Conservation (phyloP, 2,329 filamentous ascomycete species). For the Rhinocladiella mackenziei region DNA sequence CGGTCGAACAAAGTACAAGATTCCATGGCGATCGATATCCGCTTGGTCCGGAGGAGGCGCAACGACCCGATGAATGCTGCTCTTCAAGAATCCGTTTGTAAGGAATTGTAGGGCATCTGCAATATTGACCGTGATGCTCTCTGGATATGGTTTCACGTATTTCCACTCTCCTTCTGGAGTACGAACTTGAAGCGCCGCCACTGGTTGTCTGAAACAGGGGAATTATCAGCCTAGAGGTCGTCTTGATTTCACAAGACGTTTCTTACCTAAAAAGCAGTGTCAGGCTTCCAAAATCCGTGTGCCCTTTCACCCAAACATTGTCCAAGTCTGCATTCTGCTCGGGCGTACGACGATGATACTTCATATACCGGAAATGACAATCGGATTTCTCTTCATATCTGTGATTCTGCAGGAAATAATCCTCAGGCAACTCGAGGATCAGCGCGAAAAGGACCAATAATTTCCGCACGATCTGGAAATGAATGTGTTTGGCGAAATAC, state of each 20-base stretch:
- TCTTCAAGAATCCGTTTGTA: constrained; percentile 50
- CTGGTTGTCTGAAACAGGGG: constrained; percentile 44
- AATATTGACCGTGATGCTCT: constrained; percentile 50
- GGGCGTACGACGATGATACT: constrained; percentile 48
- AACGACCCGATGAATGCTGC: constrained; percentile 49
- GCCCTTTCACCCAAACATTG: constrained; percentile 46
- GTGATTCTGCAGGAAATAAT: constrained; percentile 54
- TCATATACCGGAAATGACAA: constrained; percentile 60
- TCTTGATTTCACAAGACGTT: too few species aligned
- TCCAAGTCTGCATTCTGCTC: constrained; percentile 46
- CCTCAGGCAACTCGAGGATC: constrained; percentile 56
- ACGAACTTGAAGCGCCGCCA: constrained; percentile 54
- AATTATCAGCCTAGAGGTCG: too few species aligned
- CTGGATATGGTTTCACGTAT: constrained; percentile 46
- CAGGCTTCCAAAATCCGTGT: constrained; percentile 55
- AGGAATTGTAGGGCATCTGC: constrained; percentile 48
- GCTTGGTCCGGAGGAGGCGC: constrained; percentile 48
- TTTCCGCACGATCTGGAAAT: constrained; percentile 53
- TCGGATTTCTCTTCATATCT: constrained; percentile 55
- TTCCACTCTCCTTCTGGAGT: constrained; percentile 45
- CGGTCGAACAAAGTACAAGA: constrained; percentile 47
- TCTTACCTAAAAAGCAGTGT: constrained; percentile 50
- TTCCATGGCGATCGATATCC: constrained; percentile 42
- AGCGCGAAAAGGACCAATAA: constrained; percentile 57
- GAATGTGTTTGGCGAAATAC: constrained; percentile 48